Percentiles rank a stretch among this genome's conserved stretches.
phyloP scores from a whole-genome alignment of 441 rosid species.

The Pelargonium myrrhifolium region DNA sequence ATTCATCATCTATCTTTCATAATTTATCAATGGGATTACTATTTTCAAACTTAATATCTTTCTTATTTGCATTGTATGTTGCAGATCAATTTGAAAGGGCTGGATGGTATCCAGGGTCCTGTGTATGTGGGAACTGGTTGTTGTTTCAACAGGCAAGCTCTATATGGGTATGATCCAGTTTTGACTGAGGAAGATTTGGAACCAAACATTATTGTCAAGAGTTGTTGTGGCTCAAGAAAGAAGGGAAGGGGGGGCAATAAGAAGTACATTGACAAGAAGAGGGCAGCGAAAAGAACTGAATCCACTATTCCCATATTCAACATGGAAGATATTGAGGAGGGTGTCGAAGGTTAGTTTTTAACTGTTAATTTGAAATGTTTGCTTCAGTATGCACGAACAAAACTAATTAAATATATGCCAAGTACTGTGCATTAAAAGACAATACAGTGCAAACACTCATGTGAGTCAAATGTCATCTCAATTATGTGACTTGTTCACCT shows the following conservation, averaged over 20 bases:
- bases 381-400: too few relatives aligned
- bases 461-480: too few relatives aligned
- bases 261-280: slow-evolving; percentile 46
- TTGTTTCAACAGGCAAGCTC: slow-evolving; percentile 87
- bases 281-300: slow-evolving; percentile 38
- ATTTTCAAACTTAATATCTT: neutral
- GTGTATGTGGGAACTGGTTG: slow-evolving; percentile 99
- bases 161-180: slow-evolving; percentile 88
- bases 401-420: too few relatives aligned
- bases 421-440: too few relatives aligned
- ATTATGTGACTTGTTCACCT: too few relatives aligned
- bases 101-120: slow-evolving; percentile 96
- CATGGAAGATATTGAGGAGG: slow-evolving; percentile 97
- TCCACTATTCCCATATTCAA: slow-evolving; percentile 68
- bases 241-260: slow-evolving; percentile 42
- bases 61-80: neutral
- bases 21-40: neutral
- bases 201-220: slow-evolving; percentile 59
- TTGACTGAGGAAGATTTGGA: slow-evolving; percentile 61
- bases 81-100: slow-evolving; percentile 95
- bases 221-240: slow-evolving; percentile 55
- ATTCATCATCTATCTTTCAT: neutral
- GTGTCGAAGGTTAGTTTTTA: slow-evolving; percentile 74
- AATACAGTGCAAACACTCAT: too few relatives aligned
- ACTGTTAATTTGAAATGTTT: neutral